Percentiles rank a stretch among this genome's conserved stretches.
phyloP scores from a whole-genome alignment of 1,284 basidiomycete genomes.

The Trametes pubescens region DNA sequence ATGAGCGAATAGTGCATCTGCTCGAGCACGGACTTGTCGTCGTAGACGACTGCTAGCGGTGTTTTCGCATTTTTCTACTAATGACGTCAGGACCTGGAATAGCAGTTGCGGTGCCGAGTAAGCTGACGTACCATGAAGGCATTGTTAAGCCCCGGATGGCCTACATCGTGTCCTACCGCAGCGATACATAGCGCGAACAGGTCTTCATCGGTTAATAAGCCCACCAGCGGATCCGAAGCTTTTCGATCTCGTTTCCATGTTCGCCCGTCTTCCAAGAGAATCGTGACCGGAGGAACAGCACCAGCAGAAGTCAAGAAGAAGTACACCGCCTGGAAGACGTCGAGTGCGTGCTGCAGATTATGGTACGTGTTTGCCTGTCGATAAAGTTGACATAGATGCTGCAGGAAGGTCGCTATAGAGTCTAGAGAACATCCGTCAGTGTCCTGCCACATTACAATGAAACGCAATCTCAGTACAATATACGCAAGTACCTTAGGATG shows the following conservation, averaged over 20 bases:
- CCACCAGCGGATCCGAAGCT: constrained; percentile 55
- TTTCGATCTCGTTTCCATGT: constrained; percentile 55
- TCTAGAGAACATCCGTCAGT: constrained; percentile 47
- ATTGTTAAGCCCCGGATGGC: constrained; percentile 93
- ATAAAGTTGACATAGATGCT: constrained; percentile 87
- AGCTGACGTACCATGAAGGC: constrained; percentile 77
- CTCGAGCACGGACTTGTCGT: constrained; percentile 89
- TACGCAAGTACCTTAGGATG: no score
- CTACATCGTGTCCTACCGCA: constrained; percentile 95
- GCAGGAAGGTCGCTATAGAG: constrained; percentile 78
- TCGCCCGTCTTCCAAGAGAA: constrained; percentile 53
- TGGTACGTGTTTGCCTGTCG: constrained; percentile 92
- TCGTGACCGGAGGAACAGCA: constrained; percentile 79
- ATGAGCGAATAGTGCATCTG: constrained; percentile 92
- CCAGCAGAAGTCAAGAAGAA: constrained; percentile 81
- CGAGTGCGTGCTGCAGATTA: constrained; percentile 94
- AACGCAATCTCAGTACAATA: no score
- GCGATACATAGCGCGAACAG: constrained; percentile 87
- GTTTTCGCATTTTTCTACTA: constrained; percentile 89
- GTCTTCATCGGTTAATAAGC: constrained; percentile 69
- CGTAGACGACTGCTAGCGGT: constrained; percentile 87
- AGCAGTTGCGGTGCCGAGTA: not conserved
- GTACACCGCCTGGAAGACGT: constrained; percentile 93
- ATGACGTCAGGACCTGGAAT: constrained; percentile 6
- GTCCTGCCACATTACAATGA: no score